Base-by-base conservation (phyloP, 495 filamentous ascomycete genomes). In the Aspergillus funiculosus region DNA sequence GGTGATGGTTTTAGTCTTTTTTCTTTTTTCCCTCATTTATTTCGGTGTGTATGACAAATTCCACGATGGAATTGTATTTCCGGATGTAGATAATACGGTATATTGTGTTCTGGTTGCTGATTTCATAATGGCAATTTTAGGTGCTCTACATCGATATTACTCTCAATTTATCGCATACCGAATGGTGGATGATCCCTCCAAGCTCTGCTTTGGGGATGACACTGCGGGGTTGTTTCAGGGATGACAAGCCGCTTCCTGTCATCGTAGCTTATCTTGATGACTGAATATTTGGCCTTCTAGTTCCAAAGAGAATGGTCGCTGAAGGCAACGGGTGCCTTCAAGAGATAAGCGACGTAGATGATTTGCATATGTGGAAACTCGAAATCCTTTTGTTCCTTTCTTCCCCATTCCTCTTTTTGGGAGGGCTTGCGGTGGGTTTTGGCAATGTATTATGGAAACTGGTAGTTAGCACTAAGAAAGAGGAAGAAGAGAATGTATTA, bases 211-310 rank as follows among this genome's bases (percentile, higher is more conserved):
- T 32, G 32, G 22, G 21, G 20, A 14, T 14, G n/a, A 21, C 24
- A 27, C 5, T 7, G 24, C n/a, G 4, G 13, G 21, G 20, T 20
- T 28, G 37, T 35, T 48, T 40, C 36, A 48, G 18, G 36, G 11
- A 34, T 24, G 18, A 27, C 8, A 34, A 35, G 27, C 37, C 37
- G 29, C 37, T 39, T 41, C 37, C 46, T 41, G 37, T 41, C 37
- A 41, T 39, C 1, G 28, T 36, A 41, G 46, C 37, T 48, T 48
- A 41, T 48, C 46, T 48, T 5, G 25, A 47, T 39, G 35, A 40
- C 44, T 32, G 44, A 39, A 19, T 39, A 39, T 24, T 31, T 20
- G 36, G 27, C 2, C 35, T 6, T n/a, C 19, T 9, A 25, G 14
- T 5, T 8, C 8, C 26, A 24, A n/a, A 2, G 22, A 39, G 22